Base-by-base conservation (phyloP, 179 eudicot species). In the Actinidia polygama region DNA sequence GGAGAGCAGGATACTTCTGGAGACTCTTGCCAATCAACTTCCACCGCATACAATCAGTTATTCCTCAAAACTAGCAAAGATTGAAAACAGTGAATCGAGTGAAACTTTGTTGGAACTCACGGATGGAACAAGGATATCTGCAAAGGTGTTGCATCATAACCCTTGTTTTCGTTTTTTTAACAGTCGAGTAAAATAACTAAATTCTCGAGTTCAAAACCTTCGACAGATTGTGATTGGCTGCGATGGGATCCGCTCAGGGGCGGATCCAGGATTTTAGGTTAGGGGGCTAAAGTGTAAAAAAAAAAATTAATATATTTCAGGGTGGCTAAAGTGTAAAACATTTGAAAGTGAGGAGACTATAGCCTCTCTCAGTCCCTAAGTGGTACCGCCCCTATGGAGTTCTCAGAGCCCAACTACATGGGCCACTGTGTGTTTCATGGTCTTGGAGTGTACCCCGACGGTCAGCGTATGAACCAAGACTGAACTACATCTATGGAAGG, bases 361-460 rank as follows among this genome's bases (percentile, higher is more conserved):
- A 98, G 95, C 90, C 96, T 53, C 95, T 98, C 75, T 89, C 88
- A 15, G 84, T 94, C 77, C 97, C 99, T 10, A 92, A 81, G 83
- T 97, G 96, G 99, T 30, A 30, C 36, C 36, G 36, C 36, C 36
- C 36, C 36, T 30, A 89, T 97, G 98, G 99, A 98, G 10, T 97
- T 91, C 70, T 49, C 88, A 7, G 95, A 95, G 83, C 90, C 99
- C 0, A 90, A 88, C 63, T 97, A 94, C 82, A 83, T 84, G 0
- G 98, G 99, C 7, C 91, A 97, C 50, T 87, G 89, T 62, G 98
- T 92, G 55, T 90, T 93, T 78, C 92, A 98, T n/a, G 99, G 99
- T 69, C 91, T 95, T 47, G 96, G 91, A 66, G 70, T 80, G 58
- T 97, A 87, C 80, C 93, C 93, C 21, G 83, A 90, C n/a, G 97